A percentile compares a stretch with the other conserved stretches of the same genome.
Conservation (phyloP, 2,329 filamentous ascomycete species). For the Microsporum audouinii region DNA sequence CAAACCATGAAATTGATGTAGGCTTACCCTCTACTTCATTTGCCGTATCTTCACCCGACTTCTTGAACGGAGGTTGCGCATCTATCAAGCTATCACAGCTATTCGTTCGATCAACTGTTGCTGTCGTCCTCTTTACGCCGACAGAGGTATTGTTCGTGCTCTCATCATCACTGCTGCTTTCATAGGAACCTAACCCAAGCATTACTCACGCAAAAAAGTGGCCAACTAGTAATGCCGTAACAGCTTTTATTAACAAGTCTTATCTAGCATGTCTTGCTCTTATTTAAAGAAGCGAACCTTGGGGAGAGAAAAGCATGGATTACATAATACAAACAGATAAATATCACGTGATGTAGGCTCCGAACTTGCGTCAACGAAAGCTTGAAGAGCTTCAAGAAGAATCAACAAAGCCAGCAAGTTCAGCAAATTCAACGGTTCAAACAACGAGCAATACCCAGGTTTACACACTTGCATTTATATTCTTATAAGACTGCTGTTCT, state of each 20-base stretch:
- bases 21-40: neutral
- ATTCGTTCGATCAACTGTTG: neutral
- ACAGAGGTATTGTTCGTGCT: conserved; percentile 7
- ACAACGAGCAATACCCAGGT: neutral
- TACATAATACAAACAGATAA: neutral
- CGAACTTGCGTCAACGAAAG: neutral
- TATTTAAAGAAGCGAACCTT: neutral
- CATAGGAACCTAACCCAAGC: conserved; percentile 34
- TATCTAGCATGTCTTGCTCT: neutral
- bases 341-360: neutral
- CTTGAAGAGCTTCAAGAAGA: neutral
- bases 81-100: neutral
- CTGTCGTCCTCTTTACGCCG: neutral
- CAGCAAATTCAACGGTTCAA: neutral
- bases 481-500: neutral
- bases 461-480: neutral
- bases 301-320: neutral
- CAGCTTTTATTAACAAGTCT: neutral
- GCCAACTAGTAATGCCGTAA: neutral
- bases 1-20: neutral
- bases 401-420: neutral
- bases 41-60: neutral
- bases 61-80: neutral
- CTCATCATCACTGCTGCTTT: conserved; percentile 38
- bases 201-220: conserved; percentile 15